Evolutionary conservation across 805 yeast species (phyloP), one percentile per base, ranked within the genome.

Genomic region (Yamadazyma olivae): DNA sequence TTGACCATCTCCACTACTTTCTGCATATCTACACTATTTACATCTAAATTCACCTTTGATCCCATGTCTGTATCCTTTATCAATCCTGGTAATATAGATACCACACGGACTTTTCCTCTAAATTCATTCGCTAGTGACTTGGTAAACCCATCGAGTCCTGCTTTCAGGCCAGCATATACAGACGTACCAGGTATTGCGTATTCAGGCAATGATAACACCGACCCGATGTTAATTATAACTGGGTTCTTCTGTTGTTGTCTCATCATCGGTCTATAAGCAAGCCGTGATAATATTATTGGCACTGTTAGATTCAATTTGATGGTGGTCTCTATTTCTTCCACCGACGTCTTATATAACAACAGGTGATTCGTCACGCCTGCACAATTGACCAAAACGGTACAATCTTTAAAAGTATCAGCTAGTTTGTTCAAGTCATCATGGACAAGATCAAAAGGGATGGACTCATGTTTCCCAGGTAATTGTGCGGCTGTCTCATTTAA

Each of bases 1-100:
- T 56, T 30, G 1, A 46, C 42, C n/a, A 51, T 50, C 3, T 53
- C 41, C 3, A 57, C 58, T n/a, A 65, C 72, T 8, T 31, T 44
- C 2, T 46, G 46, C 32, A 65, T 38, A 3, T 55, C 20, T 1
- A 64, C 59, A 4, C 45, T 35, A 2, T 49, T 43, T 5, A 61
- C 32, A 12, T 41, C 45, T 8, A 49, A 40, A 2, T 48, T 48
- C 3, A 53, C 72, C 1, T 45, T 39, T 6, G 54, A 38, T 0
- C 81, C 81, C 79, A 87, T 85, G 3, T 74, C 83, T 0, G 95
- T 86, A 17, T 75, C 83, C 5, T 58, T 60, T 1, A 81, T 67
- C 20, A 84, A 59, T 0, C 91, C 91, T 0, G 95, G 93, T 14
- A 79, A 54, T 1, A 88, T 54, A 1, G 82, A 65, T 53, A 84